Base-by-base conservation (phyloP, 2,329 filamentous ascomycete species). In the Microdochium nivale region DNA sequence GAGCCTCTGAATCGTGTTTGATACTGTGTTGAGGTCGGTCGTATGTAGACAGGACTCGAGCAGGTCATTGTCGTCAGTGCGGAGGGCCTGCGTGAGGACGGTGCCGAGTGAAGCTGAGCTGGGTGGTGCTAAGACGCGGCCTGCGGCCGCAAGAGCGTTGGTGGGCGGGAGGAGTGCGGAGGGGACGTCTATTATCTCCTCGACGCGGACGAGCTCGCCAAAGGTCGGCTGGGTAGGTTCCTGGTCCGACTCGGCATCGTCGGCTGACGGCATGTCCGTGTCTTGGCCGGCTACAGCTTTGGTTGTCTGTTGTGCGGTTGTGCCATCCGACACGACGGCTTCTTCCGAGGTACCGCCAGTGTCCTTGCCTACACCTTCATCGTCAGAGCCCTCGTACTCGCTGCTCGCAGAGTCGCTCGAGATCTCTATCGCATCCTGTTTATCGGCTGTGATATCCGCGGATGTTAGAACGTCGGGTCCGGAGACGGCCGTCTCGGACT, bases 31-130 rank as follows among this genome's bases (percentile, higher is more conserved):
- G 47, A 84, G 70, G 65, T 96, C 88, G 51, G 80, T 84, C 16
- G 86, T 86, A 62, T 90, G 87, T 61, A 99, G 82, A 70, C 92
- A 97, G 1, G 89, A 90, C 74, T 97, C 92, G 60, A 99, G 84
- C 50, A 96, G 85, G 56, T 87, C 84, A 55, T 81, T 79, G 71
- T 99, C 94, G 70, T 96, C 94, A 55, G 91, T 96, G 62, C 87
- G 87, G 52, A 99, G 84, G 5, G 94, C 90, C 69, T 97, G 92
- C 14, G 90, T 85, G 54, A 99, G 84, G n/a, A 96, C 90, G 4
- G 90, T 96, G 48, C 88, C 87, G 49, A 99, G 81, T 7, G 92
- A 96, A 53, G 89, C 84, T 53, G 87, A 84, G 13, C 84, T 84
- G 13, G 86, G 87, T 21, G 82, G 74, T 19, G 78, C 76, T 55